A percentile compares a stretch with the other conserved stretches of the same genome.
Evolutionary conservation across 163 green algal species (phyloP).

Genomic region (Smithsoniella earleae): DNA sequence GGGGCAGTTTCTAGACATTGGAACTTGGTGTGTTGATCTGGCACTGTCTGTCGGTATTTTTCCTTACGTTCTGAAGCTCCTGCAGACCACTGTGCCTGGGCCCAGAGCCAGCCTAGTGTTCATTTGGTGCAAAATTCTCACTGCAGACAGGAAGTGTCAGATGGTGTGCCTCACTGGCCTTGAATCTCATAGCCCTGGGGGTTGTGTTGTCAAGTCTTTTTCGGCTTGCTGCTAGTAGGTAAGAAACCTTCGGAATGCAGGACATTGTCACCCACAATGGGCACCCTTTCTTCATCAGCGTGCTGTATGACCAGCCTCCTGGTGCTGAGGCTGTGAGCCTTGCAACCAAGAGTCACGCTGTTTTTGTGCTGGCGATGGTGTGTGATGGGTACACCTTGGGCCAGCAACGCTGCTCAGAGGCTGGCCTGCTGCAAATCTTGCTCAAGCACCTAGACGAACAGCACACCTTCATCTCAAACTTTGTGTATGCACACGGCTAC

Average conservation of each 20-base stretch:
- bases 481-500: constrained; percentile 4
- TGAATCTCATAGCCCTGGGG: too few species aligned
- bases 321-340: not conserved
- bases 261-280: constrained; percentile 95
- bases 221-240: too few species aligned
- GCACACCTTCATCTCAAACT: not conserved
- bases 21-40: constrained; percentile 92
- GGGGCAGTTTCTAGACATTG: constrained; percentile 95
- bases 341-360: constrained; percentile 57
- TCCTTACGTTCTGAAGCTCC: constrained; percentile 98
- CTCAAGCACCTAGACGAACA: constrained; percentile 32
- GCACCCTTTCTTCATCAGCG: constrained; percentile 94
- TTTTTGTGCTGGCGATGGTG: constrained; percentile 90
- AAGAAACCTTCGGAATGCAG: too few species aligned
- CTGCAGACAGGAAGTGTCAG: constrained; percentile 77
- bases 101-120: constrained; percentile 94
- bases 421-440: constrained; percentile 43
- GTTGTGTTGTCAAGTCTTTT: too few species aligned
- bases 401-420: constrained; percentile 31
- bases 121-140: constrained; percentile 99
- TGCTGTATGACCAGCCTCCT: constrained; percentile 56
- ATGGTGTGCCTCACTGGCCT: constrained; percentile 32
- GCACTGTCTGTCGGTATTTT: constrained; percentile 96
- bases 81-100: constrained; percentile 87
- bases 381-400: constrained; percentile 59